Conservation (phyloP, 108 stramenopile genomes). For the Aurantiochytrium sp. region DNA sequence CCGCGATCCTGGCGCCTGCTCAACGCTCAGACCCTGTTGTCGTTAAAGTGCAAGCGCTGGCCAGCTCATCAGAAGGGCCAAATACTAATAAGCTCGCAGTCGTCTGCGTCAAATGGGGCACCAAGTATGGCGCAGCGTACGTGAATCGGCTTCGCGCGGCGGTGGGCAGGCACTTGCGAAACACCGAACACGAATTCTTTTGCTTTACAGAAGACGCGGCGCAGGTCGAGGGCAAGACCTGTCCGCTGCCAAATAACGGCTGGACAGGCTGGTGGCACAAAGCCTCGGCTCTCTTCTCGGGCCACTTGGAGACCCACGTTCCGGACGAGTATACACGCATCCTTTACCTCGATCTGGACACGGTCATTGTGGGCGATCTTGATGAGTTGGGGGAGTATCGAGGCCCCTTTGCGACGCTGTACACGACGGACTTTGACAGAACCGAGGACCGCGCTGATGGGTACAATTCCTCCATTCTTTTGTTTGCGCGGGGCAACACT, state of each 20-base stretch:
- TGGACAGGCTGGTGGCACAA: slow-evolving; percentile 52
- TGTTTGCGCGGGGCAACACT: slow-evolving; percentile 30
- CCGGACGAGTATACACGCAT: slow-evolving; percentile 33
- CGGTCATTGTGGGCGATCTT: slow-evolving; percentile 39
- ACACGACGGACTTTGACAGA: slow-evolving; percentile 33
- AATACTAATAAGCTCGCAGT: not conserved
- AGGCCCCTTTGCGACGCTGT: not conserved
- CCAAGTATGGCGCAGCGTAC: slow-evolving; percentile 25
- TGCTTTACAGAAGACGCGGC: slow-evolving; percentile 44
- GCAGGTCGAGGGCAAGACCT: slow-evolving; percentile 21
- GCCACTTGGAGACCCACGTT: not conserved
- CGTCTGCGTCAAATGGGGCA: slow-evolving; percentile 35
- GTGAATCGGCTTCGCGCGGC: not conserved
- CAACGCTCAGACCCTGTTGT: no score
- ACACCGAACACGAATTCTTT: not conserved
- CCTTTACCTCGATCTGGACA: slow-evolving; percentile 48
- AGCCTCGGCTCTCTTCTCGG: slow-evolving; percentile 16
- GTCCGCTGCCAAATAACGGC: not conserved
- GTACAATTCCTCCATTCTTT: slow-evolving; percentile 44
- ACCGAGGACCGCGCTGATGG: slow-evolving; percentile 38
- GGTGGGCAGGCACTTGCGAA: not conserved
- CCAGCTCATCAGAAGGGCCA: no score
- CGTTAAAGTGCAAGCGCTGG: not conserved
- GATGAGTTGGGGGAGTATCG: slow-evolving; percentile 32
- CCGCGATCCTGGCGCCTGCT: not conserved